phyloP scores from a whole-genome alignment of 805 yeast genomes.

The Sugiyamaella lignohabitans region DNA sequence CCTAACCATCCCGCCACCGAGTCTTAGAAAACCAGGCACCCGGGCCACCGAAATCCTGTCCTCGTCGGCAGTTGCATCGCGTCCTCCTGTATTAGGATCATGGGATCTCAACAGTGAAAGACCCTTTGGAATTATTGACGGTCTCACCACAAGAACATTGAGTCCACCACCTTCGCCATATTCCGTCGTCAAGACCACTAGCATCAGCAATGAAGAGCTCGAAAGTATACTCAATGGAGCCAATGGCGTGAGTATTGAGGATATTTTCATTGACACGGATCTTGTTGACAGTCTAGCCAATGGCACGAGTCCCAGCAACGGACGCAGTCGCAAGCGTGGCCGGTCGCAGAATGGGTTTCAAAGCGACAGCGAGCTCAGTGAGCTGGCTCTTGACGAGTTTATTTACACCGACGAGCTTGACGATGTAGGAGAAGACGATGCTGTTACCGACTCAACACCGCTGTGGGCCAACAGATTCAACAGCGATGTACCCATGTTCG shows the following conservation, averaged over 20 bases:
- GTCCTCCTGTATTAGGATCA: constrained; percentile 90
- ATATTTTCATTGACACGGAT: neutral
- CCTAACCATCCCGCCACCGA: constrained; percentile 66
- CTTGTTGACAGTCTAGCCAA: neutral
- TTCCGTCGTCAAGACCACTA: neutral
- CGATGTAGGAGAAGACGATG: constrained; percentile 53
- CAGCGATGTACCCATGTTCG: constrained; percentile 73
- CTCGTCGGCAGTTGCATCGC: constrained; percentile 71
- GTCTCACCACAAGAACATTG: constrained; percentile 80
- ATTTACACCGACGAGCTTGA: constrained; percentile 84
- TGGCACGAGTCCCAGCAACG: constrained; percentile 19
- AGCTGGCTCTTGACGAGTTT: constrained; percentile 66
- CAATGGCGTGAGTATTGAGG: constrained; percentile 4
- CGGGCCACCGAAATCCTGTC: constrained; percentile 91
- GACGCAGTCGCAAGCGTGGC: constrained; percentile 13
- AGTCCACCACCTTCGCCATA: constrained; percentile 13
- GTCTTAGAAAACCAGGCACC: constrained; percentile 57
- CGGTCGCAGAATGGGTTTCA: constrained; percentile 17
- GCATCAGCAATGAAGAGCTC: constrained; percentile 6
- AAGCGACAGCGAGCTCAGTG: constrained; percentile 38
- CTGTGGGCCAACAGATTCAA: constrained; percentile 32
- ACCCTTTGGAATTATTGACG: constrained; percentile 93
- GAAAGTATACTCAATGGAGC: constrained; percentile 1
- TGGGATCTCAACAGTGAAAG: constrained; percentile 74
- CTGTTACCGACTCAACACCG: constrained; percentile 28